These are phyloP conservation scores for Penicillium glabrum DNA, from an alignment of 2,329 filamentous ascomycete genomes.

Conservation along the genomic window DNA sequence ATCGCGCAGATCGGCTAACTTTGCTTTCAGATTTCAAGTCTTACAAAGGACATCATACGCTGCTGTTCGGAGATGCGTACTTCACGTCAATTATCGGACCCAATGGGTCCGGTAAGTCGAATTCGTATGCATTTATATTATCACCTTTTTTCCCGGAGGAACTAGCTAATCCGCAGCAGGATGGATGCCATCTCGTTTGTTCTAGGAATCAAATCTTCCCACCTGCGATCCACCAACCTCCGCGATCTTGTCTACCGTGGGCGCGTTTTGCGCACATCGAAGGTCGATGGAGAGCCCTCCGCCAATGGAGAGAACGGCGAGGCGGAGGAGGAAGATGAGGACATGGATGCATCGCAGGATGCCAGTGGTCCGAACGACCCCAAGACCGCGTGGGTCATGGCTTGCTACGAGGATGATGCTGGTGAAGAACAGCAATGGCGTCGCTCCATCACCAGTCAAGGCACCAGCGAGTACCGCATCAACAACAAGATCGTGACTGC, in stretches of 20 bases:
- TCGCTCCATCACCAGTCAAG: conserved; percentile 83
- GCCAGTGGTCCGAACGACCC: conserved; percentile 68
- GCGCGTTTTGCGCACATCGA: conserved; percentile 85
- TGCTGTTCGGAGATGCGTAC: conserved; percentile 95
- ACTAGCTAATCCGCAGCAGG: conserved; percentile 48
- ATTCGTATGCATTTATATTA: conserved; percentile 66
- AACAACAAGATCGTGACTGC: conserved; percentile 88
- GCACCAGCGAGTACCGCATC: conserved; percentile 93
- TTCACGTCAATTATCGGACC: conserved; percentile 99
- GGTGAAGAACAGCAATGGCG: conserved; percentile 96
- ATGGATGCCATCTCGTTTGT: conserved; percentile 99
- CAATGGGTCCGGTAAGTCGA: conserved; percentile 99
- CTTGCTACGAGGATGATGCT: conserved; percentile 96
- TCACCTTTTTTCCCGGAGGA: not conserved
- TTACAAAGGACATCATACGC: conserved; percentile 92
- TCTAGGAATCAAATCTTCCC: conserved; percentile 97
- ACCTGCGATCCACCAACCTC: conserved; percentile 88
- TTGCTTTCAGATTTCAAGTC: conserved; percentile 85
- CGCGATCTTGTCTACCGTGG: conserved; percentile 96
- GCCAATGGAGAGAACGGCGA: conserved; percentile 63
- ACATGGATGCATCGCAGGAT: conserved; percentile 61
- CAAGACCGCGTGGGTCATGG: conserved; percentile 97
- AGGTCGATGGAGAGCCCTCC: conserved; percentile 75
- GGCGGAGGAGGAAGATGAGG: conserved; percentile 59
- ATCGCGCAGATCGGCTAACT: conserved; percentile 21